These are phyloP conservation scores for Penicillium pulvis DNA, from an alignment of 495 filamentous ascomycete genomes.

Conservation along the genomic window DNA sequence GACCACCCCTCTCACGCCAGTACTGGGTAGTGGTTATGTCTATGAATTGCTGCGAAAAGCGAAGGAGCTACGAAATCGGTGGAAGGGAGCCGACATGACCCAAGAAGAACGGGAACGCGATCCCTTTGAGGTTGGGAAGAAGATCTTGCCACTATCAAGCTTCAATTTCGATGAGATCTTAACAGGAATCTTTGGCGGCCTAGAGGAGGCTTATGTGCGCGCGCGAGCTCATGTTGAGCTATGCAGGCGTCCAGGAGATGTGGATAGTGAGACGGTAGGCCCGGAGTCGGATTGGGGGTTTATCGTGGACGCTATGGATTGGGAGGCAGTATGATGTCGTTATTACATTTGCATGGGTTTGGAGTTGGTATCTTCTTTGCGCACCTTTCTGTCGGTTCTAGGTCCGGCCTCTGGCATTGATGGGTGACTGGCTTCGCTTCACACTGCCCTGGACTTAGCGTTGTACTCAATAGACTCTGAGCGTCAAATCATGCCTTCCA, in stretches of 20 bases:
- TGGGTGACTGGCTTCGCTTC: conserved; percentile 5
- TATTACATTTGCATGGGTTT: conserved; percentile 9
- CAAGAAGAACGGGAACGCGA: conserved; percentile 36
- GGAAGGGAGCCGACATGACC: conserved; percentile 60
- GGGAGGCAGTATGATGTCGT: conserved; percentile 51
- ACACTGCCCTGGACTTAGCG: neutral
- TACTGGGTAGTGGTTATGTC: conserved; percentile 52
- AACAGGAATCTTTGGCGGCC: conserved; percentile 36
- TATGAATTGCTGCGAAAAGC: conserved; percentile 53
- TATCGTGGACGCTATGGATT: conserved; percentile 68
- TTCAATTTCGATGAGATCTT: conserved; percentile 61
- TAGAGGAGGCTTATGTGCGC: conserved; percentile 37
- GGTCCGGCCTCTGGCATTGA: too few species aligned
- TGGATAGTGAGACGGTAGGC: neutral
- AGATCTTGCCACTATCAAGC: conserved; percentile 42
- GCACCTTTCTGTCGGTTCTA: too few species aligned
- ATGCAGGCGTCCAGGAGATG: conserved; percentile 19
- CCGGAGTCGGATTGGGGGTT: conserved; percentile 56
- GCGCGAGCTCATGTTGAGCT: conserved; percentile 32
- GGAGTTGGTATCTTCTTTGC: conserved; percentile 3
- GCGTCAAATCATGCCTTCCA: neutral
- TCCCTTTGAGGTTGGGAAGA: conserved; percentile 12
- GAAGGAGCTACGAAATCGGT: conserved; percentile 66
- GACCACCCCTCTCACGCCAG: conserved; percentile 50
- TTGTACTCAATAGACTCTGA: neutral